phyloP scores from a whole-genome alignment of 495 filamentous ascomycete genomes.

The Apiosordaria backusii region DNA sequence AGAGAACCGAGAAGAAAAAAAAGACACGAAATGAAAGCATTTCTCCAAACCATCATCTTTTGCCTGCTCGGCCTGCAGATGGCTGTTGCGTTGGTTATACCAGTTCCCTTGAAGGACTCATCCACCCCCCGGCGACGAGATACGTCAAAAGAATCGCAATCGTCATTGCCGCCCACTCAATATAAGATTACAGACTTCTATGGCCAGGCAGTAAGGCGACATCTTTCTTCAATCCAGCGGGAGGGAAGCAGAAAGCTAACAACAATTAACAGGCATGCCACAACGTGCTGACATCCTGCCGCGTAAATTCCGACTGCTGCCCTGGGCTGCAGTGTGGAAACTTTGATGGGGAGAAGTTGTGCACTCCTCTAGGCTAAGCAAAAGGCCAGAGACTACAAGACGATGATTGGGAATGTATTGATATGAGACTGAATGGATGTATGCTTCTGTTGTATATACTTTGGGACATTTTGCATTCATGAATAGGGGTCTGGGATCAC shows the following conservation, averaged over 20 bases:
- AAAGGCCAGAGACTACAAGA: too few relatives aligned
- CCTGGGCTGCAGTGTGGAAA: neutral
- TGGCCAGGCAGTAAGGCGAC: neutral
- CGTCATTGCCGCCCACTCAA: neutral
- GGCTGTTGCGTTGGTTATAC: neutral
- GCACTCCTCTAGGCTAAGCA: neutral
- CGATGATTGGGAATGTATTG: too few relatives aligned
- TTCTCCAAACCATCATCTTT: neutral
- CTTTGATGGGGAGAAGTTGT: neutral
- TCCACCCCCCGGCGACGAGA: neutral
- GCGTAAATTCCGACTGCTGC: neutral
- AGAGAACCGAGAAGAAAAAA: neutral
- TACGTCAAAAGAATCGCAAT: neutral
- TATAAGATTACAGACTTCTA: neutral
- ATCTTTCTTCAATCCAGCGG: neutral
- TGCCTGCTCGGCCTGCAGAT: neutral
- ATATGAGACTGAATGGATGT: neutral
- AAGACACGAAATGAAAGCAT: neutral
- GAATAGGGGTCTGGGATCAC: neutral
- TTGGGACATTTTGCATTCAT: neutral
- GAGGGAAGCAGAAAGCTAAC: neutral
- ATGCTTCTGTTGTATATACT: neutral
- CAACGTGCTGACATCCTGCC: neutral
- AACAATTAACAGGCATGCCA: neutral
- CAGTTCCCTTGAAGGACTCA: neutral